Percentiles rank a stretch among this genome's conserved stretches.
phyloP scores from a whole-genome alignment of 306 rosid genomes.

The Prunus padus region DNA sequence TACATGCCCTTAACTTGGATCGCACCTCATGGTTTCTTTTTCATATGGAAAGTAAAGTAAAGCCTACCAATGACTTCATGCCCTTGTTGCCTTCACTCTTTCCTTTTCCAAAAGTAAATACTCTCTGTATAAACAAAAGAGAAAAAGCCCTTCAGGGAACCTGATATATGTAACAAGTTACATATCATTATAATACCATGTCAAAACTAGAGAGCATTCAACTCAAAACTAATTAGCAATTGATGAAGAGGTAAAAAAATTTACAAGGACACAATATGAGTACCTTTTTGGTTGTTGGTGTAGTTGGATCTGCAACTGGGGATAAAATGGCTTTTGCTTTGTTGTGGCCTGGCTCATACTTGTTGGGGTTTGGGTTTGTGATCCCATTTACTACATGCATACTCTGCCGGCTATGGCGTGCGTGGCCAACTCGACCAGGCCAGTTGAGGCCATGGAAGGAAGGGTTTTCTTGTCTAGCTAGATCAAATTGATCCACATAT shows the following conservation, averaged over 20 bases:
- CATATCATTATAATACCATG: neutral
- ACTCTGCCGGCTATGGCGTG: slow-evolving; percentile 10
- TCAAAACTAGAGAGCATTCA: neutral
- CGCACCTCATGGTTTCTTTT: too few relatives aligned
- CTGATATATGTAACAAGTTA: neutral
- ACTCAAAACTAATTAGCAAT: neutral
- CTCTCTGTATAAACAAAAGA: slow-evolving; percentile 58
- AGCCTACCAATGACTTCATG: slow-evolving; percentile 89
- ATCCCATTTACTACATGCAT: slow-evolving; percentile 14
- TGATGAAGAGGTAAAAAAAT: neutral
- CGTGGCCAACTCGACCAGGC: slow-evolving; percentile 20
- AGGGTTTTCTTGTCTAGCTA: slow-evolving; percentile 12
- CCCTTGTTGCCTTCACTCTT: slow-evolving; percentile 86
- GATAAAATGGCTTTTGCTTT: slow-evolving; percentile 52
- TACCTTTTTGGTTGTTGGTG: slow-evolving; percentile 79
- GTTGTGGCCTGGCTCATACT: slow-evolving; percentile 17
- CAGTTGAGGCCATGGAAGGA: slow-evolving; percentile 1
- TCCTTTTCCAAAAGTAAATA: slow-evolving; percentile 92
- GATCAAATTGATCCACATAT: slow-evolving; percentile 22
- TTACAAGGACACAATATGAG: neutral
- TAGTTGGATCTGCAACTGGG: slow-evolving; percentile 35
- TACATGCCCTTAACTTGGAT: neutral
- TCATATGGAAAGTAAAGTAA: slow-evolving; percentile 12
- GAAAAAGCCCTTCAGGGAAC: slow-evolving; percentile 12
- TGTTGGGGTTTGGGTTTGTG: slow-evolving; percentile 27